Evolutionary conservation across 1,139 yeast species (phyloP), one percentile per base, ranked within the genome.

Genomic region (Lodderomyces theae): DNA sequence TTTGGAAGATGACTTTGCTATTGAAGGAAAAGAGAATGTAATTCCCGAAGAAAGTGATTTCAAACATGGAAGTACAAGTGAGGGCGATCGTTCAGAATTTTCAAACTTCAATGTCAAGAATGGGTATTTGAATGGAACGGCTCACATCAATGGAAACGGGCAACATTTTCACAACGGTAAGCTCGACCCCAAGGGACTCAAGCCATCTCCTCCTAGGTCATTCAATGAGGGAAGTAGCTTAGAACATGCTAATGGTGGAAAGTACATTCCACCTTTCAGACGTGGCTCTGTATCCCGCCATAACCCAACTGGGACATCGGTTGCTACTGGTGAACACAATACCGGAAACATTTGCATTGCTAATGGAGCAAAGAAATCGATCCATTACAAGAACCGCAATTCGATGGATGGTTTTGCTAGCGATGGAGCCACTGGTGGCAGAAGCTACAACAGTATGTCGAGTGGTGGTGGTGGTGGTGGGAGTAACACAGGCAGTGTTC

Each of bases 231-330:
- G 44, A 10, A 13, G 26, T 32, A 45, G 55, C 34, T 57, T 64
- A 37, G 58, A 38, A 9, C 39, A 38, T 34, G 26, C 56, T 37
- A 60, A 67, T n/a, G 63, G 70, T 29, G 84, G 84, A 1, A 81
- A 80, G 54, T 84, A 84, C 51, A 65, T 84, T 34, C 90, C 90
- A 22, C 92, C 90, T 13, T 82, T 77, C 55, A 66, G 85, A 53
- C 69, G 90, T 55, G 71, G 71, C 0, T 67, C 75, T 2, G 37
- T 36, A 25, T 39, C 48, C 4, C 29, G 30, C 4, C 6, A 30
- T 12, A 24, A 28, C n/a, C 18, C 31, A 5, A 28, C n/a, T 15
- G 31, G 31, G 3, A 10, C 31, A 11, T 8, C n/a, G 11, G 12
- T 12, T 24, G 28, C 12, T n/a, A 10, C 29, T 3, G 16, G 29